phyloP scores from a whole-genome alignment of 2,329 filamentous ascomycete species.

The Corinectria fuckeliana region DNA sequence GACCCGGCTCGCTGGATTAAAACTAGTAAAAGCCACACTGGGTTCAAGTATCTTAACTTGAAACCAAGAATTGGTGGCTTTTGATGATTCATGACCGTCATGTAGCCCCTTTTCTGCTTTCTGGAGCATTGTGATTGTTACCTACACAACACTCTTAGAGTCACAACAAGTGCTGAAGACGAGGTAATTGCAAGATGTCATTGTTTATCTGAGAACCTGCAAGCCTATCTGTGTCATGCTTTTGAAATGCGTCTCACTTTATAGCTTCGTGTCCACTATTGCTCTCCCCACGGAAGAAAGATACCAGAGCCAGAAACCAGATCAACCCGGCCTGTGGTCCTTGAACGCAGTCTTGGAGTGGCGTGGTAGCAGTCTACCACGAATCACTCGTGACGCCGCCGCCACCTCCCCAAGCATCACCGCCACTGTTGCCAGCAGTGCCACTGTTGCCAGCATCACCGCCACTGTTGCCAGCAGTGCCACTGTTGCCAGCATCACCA shows the following conservation, averaged over 20 bases:
- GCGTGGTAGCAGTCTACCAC: slow-evolving; percentile 1
- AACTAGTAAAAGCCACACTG: too few species aligned
- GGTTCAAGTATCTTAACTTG: background rate
- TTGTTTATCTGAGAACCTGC: slow-evolving; percentile 7
- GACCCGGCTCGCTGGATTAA: too few species aligned
- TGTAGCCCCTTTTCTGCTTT: background rate
- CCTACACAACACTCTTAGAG: too few species aligned
- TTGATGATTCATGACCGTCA: too few species aligned
- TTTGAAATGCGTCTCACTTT: slow-evolving; percentile 6
- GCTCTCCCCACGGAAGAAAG: background rate
- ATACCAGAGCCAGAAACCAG: background rate
- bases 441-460: too few species aligned
- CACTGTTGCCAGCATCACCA: slow-evolving; percentile 24
- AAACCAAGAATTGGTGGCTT: background rate
- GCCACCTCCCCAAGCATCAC: slow-evolving; percentile 17
- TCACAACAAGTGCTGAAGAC: background rate
- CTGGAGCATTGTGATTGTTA: too few species aligned
- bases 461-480: background rate
- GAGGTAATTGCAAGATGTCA: background rate
- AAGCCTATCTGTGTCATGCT: slow-evolving; percentile 18
- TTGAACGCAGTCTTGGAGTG: background rate
- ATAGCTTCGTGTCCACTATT: background rate
- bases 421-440: slow-evolving; percentile 4
- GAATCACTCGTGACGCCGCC: background rate
- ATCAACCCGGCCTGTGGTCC: background rate